Evolutionary conservation across 176 grass and related monocot genomes (phyloP).

Genomic region (Eremochloa ophiuroides): DNA sequence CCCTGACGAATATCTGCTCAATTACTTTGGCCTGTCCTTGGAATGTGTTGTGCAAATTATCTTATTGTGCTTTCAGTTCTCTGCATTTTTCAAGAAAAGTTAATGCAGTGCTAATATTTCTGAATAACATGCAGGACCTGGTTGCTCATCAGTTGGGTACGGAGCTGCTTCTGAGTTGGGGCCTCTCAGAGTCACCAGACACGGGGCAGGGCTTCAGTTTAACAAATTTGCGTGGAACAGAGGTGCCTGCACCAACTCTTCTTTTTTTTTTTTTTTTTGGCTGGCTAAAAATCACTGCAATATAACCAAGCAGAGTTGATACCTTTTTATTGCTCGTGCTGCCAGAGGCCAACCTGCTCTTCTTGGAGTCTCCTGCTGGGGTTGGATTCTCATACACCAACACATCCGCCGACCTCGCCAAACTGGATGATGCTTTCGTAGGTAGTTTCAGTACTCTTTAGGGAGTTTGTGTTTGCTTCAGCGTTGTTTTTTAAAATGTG

Average conservation of each 20-base stretch:
- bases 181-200: slow-evolving; percentile 59
- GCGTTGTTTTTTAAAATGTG: background rate
- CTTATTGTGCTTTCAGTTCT: background rate
- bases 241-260: slow-evolving; percentile 20
- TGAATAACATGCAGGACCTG: slow-evolving; percentile 45
- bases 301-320: background rate
- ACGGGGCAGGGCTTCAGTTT: slow-evolving; percentile 63
- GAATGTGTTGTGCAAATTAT: background rate
- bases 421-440: slow-evolving; percentile 32
- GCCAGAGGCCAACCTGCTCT: slow-evolving; percentile 46
- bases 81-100: background rate
- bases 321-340: background rate
- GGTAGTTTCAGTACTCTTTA: slow-evolving; percentile 19
- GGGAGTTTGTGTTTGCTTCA: background rate
- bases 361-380: slow-evolving; percentile 42
- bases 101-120: background rate
- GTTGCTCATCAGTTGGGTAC: slow-evolving; percentile 85
- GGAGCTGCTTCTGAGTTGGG: slow-evolving; percentile 76
- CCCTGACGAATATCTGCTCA: too few relatives aligned
- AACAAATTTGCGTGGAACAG: slow-evolving; percentile 86
- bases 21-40: background rate
- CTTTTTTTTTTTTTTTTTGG: background rate
- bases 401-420: slow-evolving; percentile 39
- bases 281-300: background rate
- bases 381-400: slow-evolving; percentile 51